These are phyloP conservation scores for Hymenochaete sp. DNA, from an alignment of 1,284 basidiomycete genomes.

Conservation along the genomic window DNA sequence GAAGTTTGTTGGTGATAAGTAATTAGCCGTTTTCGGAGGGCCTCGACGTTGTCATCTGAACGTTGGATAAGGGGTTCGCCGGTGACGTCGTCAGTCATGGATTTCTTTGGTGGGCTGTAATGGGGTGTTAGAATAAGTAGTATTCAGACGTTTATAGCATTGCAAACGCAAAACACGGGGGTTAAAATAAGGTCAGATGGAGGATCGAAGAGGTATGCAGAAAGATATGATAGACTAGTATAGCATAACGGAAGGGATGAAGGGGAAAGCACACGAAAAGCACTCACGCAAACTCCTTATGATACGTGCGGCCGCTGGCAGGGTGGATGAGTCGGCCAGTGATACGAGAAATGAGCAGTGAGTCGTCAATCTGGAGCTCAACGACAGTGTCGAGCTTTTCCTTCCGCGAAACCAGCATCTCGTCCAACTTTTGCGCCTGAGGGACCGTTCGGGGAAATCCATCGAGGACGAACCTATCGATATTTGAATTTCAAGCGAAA, in stretches of 20 bases:
- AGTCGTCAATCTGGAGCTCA: constrained; percentile 89
- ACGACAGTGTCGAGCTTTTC: constrained; percentile 90
- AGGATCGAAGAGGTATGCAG: background rate
- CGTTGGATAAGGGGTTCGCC: constrained; percentile 93
- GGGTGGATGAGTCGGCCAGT: constrained; percentile 94
- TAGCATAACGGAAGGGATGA: background rate
- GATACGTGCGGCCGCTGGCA: constrained; percentile 84
- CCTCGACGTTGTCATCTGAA: constrained; percentile 90
- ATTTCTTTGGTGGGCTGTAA: constrained; percentile 87
- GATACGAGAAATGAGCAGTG: constrained; percentile 93
- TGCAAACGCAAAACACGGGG: background rate
- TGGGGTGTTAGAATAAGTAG: constrained; percentile 8
- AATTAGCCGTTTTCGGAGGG: constrained; percentile 79
- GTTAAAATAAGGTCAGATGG: no score
- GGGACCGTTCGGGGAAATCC: constrained; percentile 97
- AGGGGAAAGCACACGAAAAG: background rate
- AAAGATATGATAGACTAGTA: background rate
- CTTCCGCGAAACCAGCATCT: constrained; percentile 75
- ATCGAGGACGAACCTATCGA: constrained; percentile 85
- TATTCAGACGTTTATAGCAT: background rate
- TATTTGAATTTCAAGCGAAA: no score
- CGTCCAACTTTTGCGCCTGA: constrained; percentile 95
- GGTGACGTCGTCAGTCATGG: constrained; percentile 87
- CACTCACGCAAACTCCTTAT: constrained; percentile 91
- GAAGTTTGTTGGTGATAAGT: constrained; percentile 91